These are phyloP conservation scores for Sclerotinia spermophila DNA, from an alignment of 2,329 filamentous ascomycete genomes.

Conservation along the genomic window DNA sequence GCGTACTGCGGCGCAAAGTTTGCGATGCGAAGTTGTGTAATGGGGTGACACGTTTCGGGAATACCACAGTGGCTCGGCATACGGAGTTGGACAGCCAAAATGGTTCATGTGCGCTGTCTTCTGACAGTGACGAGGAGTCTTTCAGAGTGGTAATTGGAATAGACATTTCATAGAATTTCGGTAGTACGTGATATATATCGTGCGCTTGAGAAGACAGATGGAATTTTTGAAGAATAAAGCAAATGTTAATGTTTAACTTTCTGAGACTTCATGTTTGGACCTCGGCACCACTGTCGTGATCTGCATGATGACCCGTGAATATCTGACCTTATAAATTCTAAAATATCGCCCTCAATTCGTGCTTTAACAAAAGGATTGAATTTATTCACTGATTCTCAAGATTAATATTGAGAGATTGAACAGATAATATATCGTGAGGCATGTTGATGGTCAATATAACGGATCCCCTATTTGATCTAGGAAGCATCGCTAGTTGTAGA, in stretches of 20 bases:
- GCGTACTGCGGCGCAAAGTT: constrained; percentile 54
- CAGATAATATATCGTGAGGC: neutral
- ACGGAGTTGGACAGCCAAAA: constrained; percentile 35
- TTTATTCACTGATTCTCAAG: too few relatives aligned
- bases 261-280: neutral
- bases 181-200: neutral
- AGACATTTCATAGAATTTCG: neutral
- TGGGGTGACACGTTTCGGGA: constrained; percentile 46
- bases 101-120: neutral
- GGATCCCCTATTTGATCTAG: neutral
- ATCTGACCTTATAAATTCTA: neutral
- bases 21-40: constrained; percentile 59
- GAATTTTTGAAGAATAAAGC: neutral
- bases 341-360: neutral
- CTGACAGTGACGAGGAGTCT: neutral
- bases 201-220: neutral
- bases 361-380: neutral
- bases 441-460: too few relatives aligned
- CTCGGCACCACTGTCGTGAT: neutral
- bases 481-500: neutral
- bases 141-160: neutral
- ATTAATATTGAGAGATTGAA: too few relatives aligned
- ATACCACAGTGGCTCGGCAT: constrained; percentile 37
- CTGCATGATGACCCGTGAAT: neutral
- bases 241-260: neutral